Evolutionary conservation across 2,329 filamentous ascomycete genomes (phyloP).

Genomic region (Coniochaeta sp.): DNA sequence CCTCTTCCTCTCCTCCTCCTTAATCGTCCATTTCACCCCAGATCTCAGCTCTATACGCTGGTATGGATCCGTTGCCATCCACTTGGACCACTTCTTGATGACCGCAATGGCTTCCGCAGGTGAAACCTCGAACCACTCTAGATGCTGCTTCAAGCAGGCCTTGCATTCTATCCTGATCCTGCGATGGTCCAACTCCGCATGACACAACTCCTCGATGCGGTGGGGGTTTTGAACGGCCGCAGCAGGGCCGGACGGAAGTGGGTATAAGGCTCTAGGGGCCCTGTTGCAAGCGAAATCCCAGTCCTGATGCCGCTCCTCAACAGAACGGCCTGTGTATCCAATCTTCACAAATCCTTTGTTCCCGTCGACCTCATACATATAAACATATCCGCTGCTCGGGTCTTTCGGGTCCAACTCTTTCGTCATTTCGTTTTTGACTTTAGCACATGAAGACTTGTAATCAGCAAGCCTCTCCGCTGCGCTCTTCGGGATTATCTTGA

Average conservation of each 20-base stretch:
- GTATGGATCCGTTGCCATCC: conserved; percentile 4
- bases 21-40: too few relatives aligned
- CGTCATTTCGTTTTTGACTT: too few relatives aligned
- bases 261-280: too few relatives aligned
- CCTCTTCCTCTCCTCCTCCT: too few relatives aligned
- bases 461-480: too few relatives aligned
- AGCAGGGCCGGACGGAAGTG: background rate
- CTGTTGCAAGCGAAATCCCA: too few relatives aligned
- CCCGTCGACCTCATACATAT: conserved; percentile 4
- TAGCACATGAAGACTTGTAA: too few relatives aligned
- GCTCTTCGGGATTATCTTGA: too few relatives aligned
- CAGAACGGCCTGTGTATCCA: too few relatives aligned
- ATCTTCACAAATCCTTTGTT: conserved; percentile 2
- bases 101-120: conserved; percentile 1
- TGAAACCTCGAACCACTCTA: conserved; percentile 4
- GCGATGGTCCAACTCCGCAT: conserved; percentile 4
- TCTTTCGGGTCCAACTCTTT: background rate
- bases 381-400: background rate
- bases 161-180: conserved; percentile 1
- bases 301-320: too few relatives aligned
- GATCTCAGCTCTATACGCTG: too few relatives aligned
- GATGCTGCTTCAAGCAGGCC: conserved; percentile 2
- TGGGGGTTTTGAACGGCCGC: background rate
- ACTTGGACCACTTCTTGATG: conserved; percentile 3
- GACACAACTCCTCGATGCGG: conserved; percentile 3